These are phyloP conservation scores for Chlorella sp. DNA, from an alignment of 139 green algal genomes.

Conservation along the genomic window DNA sequence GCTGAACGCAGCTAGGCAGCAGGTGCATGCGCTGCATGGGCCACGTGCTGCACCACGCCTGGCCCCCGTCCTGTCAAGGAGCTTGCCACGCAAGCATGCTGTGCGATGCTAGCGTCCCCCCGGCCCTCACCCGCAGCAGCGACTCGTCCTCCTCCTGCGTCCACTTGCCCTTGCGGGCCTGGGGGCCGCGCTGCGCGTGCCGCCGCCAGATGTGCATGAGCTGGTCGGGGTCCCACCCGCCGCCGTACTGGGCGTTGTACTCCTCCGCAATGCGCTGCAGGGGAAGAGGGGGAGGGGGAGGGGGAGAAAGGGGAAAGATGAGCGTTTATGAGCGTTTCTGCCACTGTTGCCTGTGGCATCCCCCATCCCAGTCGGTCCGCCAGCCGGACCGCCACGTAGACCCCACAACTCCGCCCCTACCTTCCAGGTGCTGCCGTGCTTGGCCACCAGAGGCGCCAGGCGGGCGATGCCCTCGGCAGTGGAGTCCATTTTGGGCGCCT, in stretches of 20 bases:
- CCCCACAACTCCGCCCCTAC: neutral
- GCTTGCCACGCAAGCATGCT: neutral
- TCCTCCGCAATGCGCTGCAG: conserved; percentile 33
- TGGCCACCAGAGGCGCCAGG: conserved; percentile 31
- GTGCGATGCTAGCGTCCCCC: too few species aligned
- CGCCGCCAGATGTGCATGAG: conserved; percentile 51
- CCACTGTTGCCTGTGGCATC: too few species aligned
- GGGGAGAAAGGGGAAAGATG: neutral
- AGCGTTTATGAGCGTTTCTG: too few species aligned
- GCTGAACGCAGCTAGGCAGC: too few species aligned
- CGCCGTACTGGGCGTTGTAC: conserved; percentile 23
- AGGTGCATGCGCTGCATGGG: neutral
- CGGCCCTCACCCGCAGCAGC: conserved; percentile 4
- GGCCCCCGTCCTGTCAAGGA: neutral
- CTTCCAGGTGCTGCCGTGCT: conserved; percentile 40
- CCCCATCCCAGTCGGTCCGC: too few species aligned
- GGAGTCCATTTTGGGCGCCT: conserved; percentile 8
- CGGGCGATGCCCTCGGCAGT: conserved; percentile 19
- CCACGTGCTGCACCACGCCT: neutral
- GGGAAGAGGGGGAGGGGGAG: neutral
- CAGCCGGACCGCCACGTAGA: too few species aligned
- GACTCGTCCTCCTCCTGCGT: conserved; percentile 30
- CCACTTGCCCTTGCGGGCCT: conserved; percentile 35
- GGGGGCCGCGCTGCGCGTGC: conserved; percentile 29
- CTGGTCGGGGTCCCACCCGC: conserved; percentile 18